Evolutionary conservation across 2,329 filamentous ascomycete species (phyloP).

Genomic region (Decorospora gaudefroyi): DNA sequence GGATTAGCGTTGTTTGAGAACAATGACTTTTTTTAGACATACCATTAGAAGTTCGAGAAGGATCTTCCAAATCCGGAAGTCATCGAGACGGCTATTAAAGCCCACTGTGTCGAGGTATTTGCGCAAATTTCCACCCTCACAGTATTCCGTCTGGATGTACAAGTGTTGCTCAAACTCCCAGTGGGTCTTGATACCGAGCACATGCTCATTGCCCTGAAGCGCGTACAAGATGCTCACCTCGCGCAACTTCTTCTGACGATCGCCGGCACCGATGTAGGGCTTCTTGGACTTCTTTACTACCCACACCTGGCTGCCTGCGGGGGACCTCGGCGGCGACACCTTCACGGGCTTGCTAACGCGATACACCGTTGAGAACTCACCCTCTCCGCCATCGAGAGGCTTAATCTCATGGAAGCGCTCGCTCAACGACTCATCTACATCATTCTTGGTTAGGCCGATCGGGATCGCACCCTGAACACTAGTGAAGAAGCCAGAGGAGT

Average conservation of each 20-base stretch:
- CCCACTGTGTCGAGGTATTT: constrained; percentile 83
- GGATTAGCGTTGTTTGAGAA: constrained; percentile 28
- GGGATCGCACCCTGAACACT: constrained; percentile 63
- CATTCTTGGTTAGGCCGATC: constrained; percentile 67
- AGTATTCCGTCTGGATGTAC: constrained; percentile 97
- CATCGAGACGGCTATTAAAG: constrained; percentile 82
- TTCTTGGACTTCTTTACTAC: constrained; percentile 93
- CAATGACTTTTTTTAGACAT: constrained; percentile 48
- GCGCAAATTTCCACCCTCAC: constrained; percentile 89
- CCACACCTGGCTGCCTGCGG: constrained; percentile 61
- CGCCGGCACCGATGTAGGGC: constrained; percentile 74
- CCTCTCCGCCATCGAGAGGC: constrained; percentile 71
- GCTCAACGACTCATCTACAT: constrained; percentile 75
- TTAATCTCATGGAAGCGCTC: constrained; percentile 78
- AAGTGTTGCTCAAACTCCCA: constrained; percentile 87
- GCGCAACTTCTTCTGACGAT: constrained; percentile 80
- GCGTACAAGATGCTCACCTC: constrained; percentile 80
- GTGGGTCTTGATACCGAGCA: constrained; percentile 79
- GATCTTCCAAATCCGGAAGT: constrained; percentile 99
- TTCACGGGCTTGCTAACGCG: constrained; percentile 64
- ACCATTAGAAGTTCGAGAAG: constrained; percentile 82
- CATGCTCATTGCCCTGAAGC: constrained; percentile 80
- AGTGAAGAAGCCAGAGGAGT: constrained; percentile 61
- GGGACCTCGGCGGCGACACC: constrained; percentile 32
- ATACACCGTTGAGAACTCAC: constrained; percentile 93